Base-by-base conservation (phyloP, 2,329 filamentous ascomycete genomes). In the Cercospora sp. region DNA sequence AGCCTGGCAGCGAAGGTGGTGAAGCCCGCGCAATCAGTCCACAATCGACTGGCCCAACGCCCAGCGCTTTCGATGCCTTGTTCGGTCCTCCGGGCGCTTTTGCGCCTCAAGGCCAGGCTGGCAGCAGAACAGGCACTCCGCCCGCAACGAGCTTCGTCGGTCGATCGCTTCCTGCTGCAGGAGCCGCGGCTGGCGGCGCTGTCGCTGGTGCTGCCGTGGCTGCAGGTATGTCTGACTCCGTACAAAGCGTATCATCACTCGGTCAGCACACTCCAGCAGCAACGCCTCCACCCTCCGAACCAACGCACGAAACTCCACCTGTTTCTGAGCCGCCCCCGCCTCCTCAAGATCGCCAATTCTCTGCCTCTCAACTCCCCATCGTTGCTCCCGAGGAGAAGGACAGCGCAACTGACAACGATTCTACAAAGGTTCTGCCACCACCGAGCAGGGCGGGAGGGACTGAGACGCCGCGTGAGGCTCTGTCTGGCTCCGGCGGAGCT, bases 291-390 rank as follows among this genome's bases (percentile, higher is more conserved):
- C 79, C 84, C 12, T 83, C 84, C 18, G 42, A 83, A 79, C 42
- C 82, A 20, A 70, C 84, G 67, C 81, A 83, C 67, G 83, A 83
- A 57, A 83, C 85, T 30, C 88, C 89, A 10, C 80, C 86, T 66
- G 82, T 83, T 51, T 81, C 80, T 60, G 88, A 91, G 53, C 83
- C 83, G 20, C 87, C 89, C 42, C 89, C 90, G 31, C 89, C 90
- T 23, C 87, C 91, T 13, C 89, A 91, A 77, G 91, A 91, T 23
- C 86, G 89, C 67, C 93, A 96, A 77, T 89, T 94, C 70, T 93
- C 87, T 67, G 91, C 93, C 5, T 89, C 87, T 75, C 90, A 91
- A 77, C 81, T 94, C 59, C 91, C 92, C 5, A 88, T 96, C 73
- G 82, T 84, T 55, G 84, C 85, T 65, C 85, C 87, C 12, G 82